These are phyloP conservation scores for Pythium guiyangense DNA, from an alignment of 352 stramenopile species.

Conservation along the genomic window DNA sequence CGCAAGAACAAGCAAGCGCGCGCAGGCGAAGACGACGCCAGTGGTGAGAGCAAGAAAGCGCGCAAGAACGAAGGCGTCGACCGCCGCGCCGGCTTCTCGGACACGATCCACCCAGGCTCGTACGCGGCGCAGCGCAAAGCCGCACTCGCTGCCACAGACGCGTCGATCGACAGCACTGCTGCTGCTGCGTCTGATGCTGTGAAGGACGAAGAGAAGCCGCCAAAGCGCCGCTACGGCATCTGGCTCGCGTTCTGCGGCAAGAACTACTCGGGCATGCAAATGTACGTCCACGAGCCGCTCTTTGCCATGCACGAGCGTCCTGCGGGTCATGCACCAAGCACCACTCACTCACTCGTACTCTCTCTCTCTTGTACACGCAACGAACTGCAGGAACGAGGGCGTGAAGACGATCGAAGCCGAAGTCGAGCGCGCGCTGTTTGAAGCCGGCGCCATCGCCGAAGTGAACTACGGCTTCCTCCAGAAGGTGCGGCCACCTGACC, in stretches of 20 bases:
- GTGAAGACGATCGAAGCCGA: constrained; percentile 89
- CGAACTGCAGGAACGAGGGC: constrained; percentile 61
- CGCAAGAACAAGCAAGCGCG: constrained; percentile 75
- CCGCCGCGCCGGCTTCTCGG: constrained; percentile 47
- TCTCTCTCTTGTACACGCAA: too few species aligned
- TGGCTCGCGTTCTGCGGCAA: constrained; percentile 88
- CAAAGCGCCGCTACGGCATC: constrained; percentile 74
- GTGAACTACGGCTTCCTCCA: constrained; percentile 88
- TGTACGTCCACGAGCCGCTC: constrained; percentile 28
- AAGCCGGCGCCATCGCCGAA: constrained; percentile 83
- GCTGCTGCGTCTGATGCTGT: background rate
- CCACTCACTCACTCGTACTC: background rate
- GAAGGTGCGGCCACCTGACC: constrained; percentile 30
- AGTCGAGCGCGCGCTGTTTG: constrained; percentile 84
- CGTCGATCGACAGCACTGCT: background rate
- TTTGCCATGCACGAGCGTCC: too few species aligned
- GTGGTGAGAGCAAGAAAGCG: constrained; percentile 16
- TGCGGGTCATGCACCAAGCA: too few species aligned
- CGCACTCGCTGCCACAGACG: constrained; percentile 5
- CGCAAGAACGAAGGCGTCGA: constrained; percentile 27
- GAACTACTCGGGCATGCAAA: constrained; percentile 89
- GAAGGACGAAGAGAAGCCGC: constrained; percentile 4
- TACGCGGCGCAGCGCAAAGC: constrained; percentile 52
- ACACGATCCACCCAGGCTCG: constrained; percentile 67
- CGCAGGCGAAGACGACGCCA: constrained; percentile 14